A percentile compares a stretch with the other conserved stretches of the same genome.
Evolutionary conservation across 2,329 filamentous ascomycete genomes (phyloP).

Genomic region (Huntiella decipiens): DNA sequence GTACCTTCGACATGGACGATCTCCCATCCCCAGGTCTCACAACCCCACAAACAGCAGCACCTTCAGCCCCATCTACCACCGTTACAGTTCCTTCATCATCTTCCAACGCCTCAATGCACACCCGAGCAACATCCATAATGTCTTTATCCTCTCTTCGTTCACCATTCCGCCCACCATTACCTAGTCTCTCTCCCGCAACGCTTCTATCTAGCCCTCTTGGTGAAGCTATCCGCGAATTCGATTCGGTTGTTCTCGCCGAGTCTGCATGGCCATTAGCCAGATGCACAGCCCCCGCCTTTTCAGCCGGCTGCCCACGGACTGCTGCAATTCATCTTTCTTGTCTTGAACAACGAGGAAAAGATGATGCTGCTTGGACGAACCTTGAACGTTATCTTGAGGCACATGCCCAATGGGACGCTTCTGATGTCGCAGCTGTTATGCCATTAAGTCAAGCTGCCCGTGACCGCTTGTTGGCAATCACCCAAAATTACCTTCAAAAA

Average conservation of each 20-base stretch:
- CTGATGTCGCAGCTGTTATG: constrained; percentile 24
- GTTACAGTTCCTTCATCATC: constrained; percentile 20
- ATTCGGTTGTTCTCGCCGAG: constrained; percentile 28
- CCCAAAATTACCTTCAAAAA: constrained; percentile 50
- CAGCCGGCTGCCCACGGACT: constrained; percentile 27
- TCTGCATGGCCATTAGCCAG: constrained; percentile 32
- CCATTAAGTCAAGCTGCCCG: constrained; percentile 32
- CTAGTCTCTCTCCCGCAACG: constrained; percentile 15
- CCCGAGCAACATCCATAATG: constrained; percentile 28
- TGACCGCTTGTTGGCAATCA: constrained; percentile 53
- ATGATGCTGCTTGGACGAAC: constrained; percentile 27
- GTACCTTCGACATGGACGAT: constrained; percentile 24
- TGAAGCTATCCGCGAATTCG: constrained; percentile 24
- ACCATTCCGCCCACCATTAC: no score
- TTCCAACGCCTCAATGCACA: constrained; percentile 26
- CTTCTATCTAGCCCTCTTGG: constrained; percentile 11
- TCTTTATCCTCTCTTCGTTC: constrained; percentile 15
- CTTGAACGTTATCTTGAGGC: constrained; percentile 24
- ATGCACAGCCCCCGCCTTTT: constrained; percentile 28
- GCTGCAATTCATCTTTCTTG: constrained; percentile 32
- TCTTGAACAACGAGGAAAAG: constrained; percentile 29
- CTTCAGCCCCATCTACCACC: constrained; percentile 18
- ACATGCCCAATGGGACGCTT: constrained; percentile 11
- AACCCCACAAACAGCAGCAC: no score
- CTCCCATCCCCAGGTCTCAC: constrained; percentile 13